A percentile compares a stretch with the other conserved stretches of the same genome.
phyloP scores from a whole-genome alignment of 2,329 filamentous ascomycete species.

The Colletotrichum graminicola region DNA sequence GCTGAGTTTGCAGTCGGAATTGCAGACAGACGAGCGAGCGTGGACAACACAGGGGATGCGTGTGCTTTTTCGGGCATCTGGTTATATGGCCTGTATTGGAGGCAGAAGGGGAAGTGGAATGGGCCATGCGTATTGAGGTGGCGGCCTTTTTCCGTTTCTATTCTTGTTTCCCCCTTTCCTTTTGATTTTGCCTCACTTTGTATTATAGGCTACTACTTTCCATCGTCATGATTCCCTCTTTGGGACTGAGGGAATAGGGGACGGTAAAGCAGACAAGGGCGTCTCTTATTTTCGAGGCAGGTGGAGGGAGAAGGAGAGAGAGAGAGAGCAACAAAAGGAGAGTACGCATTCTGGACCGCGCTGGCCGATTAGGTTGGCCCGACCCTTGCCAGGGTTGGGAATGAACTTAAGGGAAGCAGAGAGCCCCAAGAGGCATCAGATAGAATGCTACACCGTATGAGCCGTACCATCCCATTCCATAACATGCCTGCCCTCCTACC shows the following conservation, averaged over 20 bases:
- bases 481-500: not conserved
- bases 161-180: not conserved
- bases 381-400: not conserved
- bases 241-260: constrained; percentile 2
- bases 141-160: not conserved
- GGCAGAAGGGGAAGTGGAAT: not conserved
- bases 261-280: not conserved
- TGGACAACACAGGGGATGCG: not conserved
- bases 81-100: constrained; percentile 6
- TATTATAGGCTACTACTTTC: constrained; percentile 25
- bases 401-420: not conserved
- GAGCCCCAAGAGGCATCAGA: constrained; percentile 4
- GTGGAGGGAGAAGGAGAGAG: not conserved
- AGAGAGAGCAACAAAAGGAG: not conserved
- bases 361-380: not conserved
- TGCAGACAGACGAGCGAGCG: not conserved
- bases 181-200: constrained; percentile 13
- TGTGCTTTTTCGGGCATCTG: constrained; percentile 12
- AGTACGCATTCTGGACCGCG: not conserved
- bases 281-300: constrained; percentile 1
- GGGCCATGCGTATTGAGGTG: not conserved
- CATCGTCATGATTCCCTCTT: constrained; percentile 14
- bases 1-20: not conserved
- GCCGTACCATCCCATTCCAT: not conserved
- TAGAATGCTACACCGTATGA: constrained; percentile 32